Base-by-base conservation (phyloP, 2,329 filamentous ascomycete species). In the Fusarium devonianum region DNA sequence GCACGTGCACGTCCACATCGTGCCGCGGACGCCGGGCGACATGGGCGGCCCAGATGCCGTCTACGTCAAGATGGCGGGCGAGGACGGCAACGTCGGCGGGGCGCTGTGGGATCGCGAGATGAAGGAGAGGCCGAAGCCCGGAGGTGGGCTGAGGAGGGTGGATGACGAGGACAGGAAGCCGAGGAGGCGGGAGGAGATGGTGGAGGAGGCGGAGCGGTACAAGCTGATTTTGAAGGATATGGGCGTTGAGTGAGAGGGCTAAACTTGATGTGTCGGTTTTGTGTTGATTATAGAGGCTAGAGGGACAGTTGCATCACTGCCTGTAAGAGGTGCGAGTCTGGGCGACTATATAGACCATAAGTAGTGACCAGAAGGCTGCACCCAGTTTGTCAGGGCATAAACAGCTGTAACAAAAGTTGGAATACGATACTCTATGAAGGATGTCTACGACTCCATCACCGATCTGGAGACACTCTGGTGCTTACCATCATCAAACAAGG, bases 1-100 rank as follows among this genome's bases (percentile, higher is more conserved):
- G 7, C 94, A 99, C 74, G 85, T 97, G 11, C 94, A 99, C 74
- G 89, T 92, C 18, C 94, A 99, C 75, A 83, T 97, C 37, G 93
- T 97, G 43, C 92, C 92, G 14, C 78, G 92, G 25, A 77, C 76
- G 49, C 76, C 75, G 49, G 81, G 85, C 28, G 79, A 85, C 68
- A 79, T 70, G 68, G 75, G 64, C 22, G 67, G 52, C 42, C 68
- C 69, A 5, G 92, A 96, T 72, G 84, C 83, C 52, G 82, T 99
- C 40, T 97, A 99, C 73, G 83, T 85, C 56, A 80, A 85, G 74
- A 82, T 99, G 78, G 90, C 96, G 65, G 83, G 82, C 19, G 89
- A 96, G 72, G 88, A 91, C 58, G 93, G 92, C 1, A 89, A 97
- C 73, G 77, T 97, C 11, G 89, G 87, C 5, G 83, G 80, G 26